phyloP scores from a whole-genome alignment of 345 rosid species.

The Passiflora organensis region DNA sequence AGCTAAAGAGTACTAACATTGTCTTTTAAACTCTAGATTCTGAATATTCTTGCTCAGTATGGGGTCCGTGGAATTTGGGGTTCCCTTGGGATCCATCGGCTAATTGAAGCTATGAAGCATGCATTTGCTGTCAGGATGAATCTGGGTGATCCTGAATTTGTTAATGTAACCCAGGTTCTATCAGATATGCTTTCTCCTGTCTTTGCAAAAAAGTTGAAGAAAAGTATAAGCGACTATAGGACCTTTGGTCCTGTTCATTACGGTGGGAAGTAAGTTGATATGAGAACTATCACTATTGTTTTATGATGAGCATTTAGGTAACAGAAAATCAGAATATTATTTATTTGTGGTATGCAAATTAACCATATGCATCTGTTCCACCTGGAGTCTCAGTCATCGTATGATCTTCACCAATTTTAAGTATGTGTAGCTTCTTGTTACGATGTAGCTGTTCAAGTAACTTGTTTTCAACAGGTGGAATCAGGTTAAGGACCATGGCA shows the following conservation, averaged over 20 bases:
- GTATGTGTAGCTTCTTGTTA: too few relatives aligned
- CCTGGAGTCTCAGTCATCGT: too few relatives aligned
- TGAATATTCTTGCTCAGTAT: conserved; percentile 54
- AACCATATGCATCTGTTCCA: too few relatives aligned
- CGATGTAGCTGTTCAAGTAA: too few relatives aligned
- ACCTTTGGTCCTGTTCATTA: conserved; percentile 48
- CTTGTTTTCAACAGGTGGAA: conserved; percentile 38
- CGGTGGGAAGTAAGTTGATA: conserved; percentile 41
- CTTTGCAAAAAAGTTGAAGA: conserved; percentile 40
- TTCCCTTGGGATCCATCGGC: conserved; percentile 45
- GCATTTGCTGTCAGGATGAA: conserved; percentile 59
- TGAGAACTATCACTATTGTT: too few relatives aligned
- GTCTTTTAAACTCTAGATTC: conserved; percentile 20
- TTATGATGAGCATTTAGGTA: too few relatives aligned
- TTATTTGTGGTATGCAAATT: too few relatives aligned
- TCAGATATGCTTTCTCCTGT: conserved; percentile 53
- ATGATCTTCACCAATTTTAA: too few relatives aligned
- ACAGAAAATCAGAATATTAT: too few relatives aligned
- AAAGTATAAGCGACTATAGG: conserved; percentile 40
- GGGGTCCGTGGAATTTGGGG: conserved; percentile 37
- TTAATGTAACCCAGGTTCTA: conserved; percentile 31
- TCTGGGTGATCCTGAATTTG: conserved; percentile 62
- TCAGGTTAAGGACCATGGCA: conserved; percentile 53
- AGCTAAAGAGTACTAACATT: background rate
- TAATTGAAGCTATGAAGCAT: conserved; percentile 57